Base-by-base conservation (phyloP, 345 rosid species). In the Melastoma malabathricum region DNA sequence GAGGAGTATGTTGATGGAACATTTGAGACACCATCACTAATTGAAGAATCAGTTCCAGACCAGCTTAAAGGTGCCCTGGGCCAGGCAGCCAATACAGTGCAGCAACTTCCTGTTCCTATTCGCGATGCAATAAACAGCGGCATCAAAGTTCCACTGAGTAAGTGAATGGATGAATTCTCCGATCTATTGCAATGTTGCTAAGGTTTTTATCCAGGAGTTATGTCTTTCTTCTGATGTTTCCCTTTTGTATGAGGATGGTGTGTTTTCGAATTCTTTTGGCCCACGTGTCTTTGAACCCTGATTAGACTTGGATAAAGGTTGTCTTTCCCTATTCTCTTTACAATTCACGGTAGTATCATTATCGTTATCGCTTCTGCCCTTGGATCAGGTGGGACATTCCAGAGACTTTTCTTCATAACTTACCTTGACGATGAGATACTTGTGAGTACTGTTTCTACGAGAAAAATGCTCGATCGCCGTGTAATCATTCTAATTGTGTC, bases 361-460 rank as follows among this genome's bases (percentile, higher is more conserved):
- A 5, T 6, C 15, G 5, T n/a, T n/a, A n/a, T n/a, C n/a, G n/a
- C 43, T 48, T 48, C 3, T 7, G 44, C 20, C 45, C 31, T 15
- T 43, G 57, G 46, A 62, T 65, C 70, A 90, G 98, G 77, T 66
- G 89, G 96, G 51, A 64, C 83, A 31, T 86, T 78, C 50, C 83
- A 84, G 70, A 82, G 98, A 68, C 80, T 84, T 57, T 86, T 90
- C 73, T 80, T 86, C 94, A 86, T 90, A 61, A 82, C 98, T 52
- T 86, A 86, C 70, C 86, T 90, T 41, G 98, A 90, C 46, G 96
- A 82, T 46, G 98, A 90, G 78, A 84, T 80, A 72, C 83, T 86
- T 56, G 92, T 86, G 70, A 80, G 88, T 72, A 58, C 39, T 29
- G 38, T 29, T 29, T 29, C n/a, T 29, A 29, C 38, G 9, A 10